phyloP scores from a whole-genome alignment of 83 land plant species.

The Isoetes engelmannii region DNA sequence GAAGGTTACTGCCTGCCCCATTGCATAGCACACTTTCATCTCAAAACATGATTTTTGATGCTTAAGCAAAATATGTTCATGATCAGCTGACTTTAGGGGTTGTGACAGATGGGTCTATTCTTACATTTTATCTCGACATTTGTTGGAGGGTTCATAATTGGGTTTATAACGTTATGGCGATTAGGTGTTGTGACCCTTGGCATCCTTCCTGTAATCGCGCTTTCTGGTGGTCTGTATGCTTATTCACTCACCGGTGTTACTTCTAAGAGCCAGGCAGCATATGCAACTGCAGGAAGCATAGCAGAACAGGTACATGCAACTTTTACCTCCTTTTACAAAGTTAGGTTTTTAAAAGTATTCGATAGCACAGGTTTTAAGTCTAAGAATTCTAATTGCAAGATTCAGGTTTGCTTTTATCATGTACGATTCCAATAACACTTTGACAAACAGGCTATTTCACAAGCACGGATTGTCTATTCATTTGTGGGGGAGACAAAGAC shows the following conservation, averaged over 20 bases:
- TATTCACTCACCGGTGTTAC: slow-evolving; percentile 50
- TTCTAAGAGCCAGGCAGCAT: slow-evolving; percentile 57
- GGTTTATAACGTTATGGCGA: slow-evolving; percentile 66
- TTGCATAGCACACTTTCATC: no score
- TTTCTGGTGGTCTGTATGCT: slow-evolving; percentile 74
- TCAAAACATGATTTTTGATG: no score
- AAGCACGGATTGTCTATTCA: slow-evolving; percentile 77
- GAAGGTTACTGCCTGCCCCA: no score
- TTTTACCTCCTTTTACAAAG: no score
- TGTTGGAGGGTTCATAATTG: slow-evolving; percentile 58
- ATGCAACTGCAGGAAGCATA: slow-evolving; percentile 35
- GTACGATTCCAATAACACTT: no score
- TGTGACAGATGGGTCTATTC: slow-evolving; percentile 84
- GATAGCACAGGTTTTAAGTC: no score
- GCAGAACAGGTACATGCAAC: slow-evolving; percentile 24
- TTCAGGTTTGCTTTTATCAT: no score
- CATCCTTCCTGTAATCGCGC: slow-evolving; percentile 67
- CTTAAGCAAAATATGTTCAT: no score
- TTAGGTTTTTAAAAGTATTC: no score
- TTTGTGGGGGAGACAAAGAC: slow-evolving; percentile 73
- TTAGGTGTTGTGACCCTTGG: slow-evolving; percentile 67
- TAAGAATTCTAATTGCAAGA: no score
- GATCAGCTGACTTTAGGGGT: no score
- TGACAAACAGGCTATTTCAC: slow-evolving; percentile 63
- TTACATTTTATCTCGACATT: slow-evolving; percentile 71